Evolutionary conservation across 495 filamentous ascomycete species (phyloP).

Genomic region (Oidiodendron maius): DNA sequence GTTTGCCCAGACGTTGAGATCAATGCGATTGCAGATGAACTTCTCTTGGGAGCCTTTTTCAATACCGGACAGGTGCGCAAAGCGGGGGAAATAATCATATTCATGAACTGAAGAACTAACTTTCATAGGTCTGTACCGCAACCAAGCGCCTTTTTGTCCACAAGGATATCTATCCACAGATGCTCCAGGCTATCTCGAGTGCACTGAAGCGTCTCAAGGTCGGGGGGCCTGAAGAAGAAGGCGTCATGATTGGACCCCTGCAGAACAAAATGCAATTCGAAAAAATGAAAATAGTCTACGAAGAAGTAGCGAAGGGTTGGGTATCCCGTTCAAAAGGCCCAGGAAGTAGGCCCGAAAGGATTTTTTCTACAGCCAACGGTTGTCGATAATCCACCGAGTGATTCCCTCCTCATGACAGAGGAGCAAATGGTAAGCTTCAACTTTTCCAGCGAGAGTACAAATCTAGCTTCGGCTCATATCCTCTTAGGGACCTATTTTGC

Average conservation of each 20-base stretch:
- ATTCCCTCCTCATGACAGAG: conserved; percentile 40
- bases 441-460: no score
- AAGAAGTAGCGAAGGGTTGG: conserved; percentile 19
- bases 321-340: conserved; percentile 5
- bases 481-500: conserved; percentile 37
- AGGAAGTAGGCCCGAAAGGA: conserved; percentile 10
- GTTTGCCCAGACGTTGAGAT: conserved; percentile 47
- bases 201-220: conserved; percentile 38
- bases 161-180: conserved; percentile 47
- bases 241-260: conserved; percentile 39
- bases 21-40: background rate
- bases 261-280: conserved; percentile 50
- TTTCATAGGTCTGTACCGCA: conserved; percentile 22
- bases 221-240: conserved; percentile 30
- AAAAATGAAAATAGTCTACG: conserved; percentile 28
- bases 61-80: no score
- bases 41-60: conserved; percentile 40
- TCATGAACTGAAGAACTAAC: no score
- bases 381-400: conserved; percentile 50
- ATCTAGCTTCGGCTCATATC: background rate
- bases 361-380: conserved; percentile 54
- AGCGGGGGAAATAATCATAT: no score
- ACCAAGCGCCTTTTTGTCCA: conserved; percentile 49
- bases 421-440: conserved; percentile 37
- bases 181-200: conserved; percentile 40